Percentiles rank a stretch among this genome's conserved stretches.
These are phyloP conservation scores for Sporopachydermia quercuum DNA, from an alignment of 805 yeast genomes.

Conservation along the genomic window DNA sequence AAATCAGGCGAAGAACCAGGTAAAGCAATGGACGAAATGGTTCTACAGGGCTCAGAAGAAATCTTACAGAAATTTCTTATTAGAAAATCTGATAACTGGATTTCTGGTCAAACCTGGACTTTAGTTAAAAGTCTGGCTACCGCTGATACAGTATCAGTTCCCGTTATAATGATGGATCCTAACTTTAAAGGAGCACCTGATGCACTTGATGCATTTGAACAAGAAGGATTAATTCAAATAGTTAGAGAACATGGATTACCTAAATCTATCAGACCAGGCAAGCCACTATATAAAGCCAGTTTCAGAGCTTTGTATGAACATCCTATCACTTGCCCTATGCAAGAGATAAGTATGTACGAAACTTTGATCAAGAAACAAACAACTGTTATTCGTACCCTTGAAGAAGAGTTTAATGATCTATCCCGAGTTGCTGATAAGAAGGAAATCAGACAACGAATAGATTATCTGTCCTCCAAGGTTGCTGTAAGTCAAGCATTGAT, in stretches of 20 bases:
- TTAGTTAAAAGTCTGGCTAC: slow-evolving; percentile 50
- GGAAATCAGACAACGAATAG: slow-evolving; percentile 44
- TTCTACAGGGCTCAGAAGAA: slow-evolving; percentile 76
- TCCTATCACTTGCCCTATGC: slow-evolving; percentile 34
- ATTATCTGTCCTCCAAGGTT: slow-evolving; percentile 55
- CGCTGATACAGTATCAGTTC: slow-evolving; percentile 23
- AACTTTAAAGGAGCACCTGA: slow-evolving; percentile 29
- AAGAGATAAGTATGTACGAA: slow-evolving; percentile 49
- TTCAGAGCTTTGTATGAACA: slow-evolving; percentile 53
- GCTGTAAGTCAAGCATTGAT: slow-evolving; percentile 41
- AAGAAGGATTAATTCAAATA: slow-evolving; percentile 58
- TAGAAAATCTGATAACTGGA: slow-evolving; percentile 32
- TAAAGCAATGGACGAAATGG: slow-evolving; percentile 67
- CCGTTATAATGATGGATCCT: slow-evolving; percentile 14
- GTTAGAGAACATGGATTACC: slow-evolving; percentile 68
- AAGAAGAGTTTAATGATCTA: slow-evolving; percentile 53
- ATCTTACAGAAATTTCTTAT: slow-evolving; percentile 61
- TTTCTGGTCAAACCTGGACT: slow-evolving; percentile 79
- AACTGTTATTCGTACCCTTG: slow-evolving; percentile 45
- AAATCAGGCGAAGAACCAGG: slow-evolving; percentile 74
- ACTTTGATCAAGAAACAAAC: slow-evolving; percentile 44
- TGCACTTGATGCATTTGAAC: slow-evolving; percentile 59
- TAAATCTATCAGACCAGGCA: slow-evolving; percentile 53
- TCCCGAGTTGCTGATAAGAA: slow-evolving; percentile 35
- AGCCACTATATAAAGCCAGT: slow-evolving; percentile 75